Percentiles rank a stretch among this genome's conserved stretches.
phyloP scores from a whole-genome alignment of 2,329 filamentous ascomycete genomes.

The Paecilomyces sp. region DNA sequence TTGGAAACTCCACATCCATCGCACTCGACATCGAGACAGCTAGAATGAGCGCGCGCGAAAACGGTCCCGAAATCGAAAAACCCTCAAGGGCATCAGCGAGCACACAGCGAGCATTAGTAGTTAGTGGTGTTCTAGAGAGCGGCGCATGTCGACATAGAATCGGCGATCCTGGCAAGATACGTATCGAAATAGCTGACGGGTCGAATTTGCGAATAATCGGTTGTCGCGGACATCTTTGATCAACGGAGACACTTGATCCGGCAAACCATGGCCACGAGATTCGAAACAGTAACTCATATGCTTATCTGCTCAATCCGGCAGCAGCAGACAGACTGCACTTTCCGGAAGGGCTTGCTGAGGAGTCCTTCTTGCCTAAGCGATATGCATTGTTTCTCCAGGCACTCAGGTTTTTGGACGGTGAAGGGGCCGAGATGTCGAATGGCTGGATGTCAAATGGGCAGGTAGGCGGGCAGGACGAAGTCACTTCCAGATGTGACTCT shows the following conservation, averaged over 20 bases:
- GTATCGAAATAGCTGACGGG: background rate
- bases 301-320: too few species aligned
- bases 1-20: conserved; percentile 14
- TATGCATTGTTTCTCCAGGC: too few species aligned
- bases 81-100: conserved; percentile 49
- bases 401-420: too few species aligned
- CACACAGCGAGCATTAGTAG: conserved; percentile 47
- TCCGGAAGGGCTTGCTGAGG: too few species aligned
- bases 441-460: background rate
- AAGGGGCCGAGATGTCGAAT: background rate
- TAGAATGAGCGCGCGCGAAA: conserved; percentile 16
- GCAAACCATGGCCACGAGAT: too few species aligned
- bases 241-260: background rate
- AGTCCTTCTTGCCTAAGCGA: too few species aligned
- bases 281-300: too few species aligned
- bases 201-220: background rate
- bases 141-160: background rate
- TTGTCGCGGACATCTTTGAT: background rate
- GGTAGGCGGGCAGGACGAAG: background rate
- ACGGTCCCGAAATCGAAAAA: conserved; percentile 15
- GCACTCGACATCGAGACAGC: conserved; percentile 17
- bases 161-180: background rate
- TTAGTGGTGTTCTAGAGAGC: conserved; percentile 5
- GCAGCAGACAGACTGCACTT: too few species aligned
- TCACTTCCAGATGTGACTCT: background rate